These are phyloP conservation scores for Zasmidium angulare DNA, from an alignment of 2,329 filamentous ascomycete genomes.

Conservation along the genomic window DNA sequence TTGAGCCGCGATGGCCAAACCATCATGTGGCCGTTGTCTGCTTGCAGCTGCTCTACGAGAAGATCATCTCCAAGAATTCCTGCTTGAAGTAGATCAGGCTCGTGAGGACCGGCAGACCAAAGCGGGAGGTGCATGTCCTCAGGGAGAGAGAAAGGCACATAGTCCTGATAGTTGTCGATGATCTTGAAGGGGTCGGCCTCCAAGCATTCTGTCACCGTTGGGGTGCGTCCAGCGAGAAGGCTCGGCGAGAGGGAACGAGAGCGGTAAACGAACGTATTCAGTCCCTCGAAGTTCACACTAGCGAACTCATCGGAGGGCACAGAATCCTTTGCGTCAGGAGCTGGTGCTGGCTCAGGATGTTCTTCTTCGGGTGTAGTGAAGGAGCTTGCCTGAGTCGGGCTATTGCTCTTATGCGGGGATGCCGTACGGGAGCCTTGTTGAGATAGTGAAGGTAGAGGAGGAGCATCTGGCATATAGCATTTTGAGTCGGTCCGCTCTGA, in stretches of 20 bases:
- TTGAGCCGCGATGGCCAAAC: conserved; percentile 20
- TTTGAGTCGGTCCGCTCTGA: not conserved
- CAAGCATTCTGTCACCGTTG: conserved; percentile 33
- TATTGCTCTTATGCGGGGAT: not conserved
- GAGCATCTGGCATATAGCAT: not conserved
- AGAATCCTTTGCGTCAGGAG: not conserved
- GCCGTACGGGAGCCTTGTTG: not conserved
- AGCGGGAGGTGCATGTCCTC: conserved; percentile 28
- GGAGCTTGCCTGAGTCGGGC: conserved; percentile 2
- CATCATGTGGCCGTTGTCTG: conserved; percentile 15
- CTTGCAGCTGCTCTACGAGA: conserved; percentile 11
- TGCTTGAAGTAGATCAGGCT: conserved; percentile 13
- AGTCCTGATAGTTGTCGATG: conserved; percentile 21
- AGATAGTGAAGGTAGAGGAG: not conserved
- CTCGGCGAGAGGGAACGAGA: conserved; percentile 20
- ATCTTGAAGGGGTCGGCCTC: conserved; percentile 16
- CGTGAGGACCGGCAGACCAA: conserved; percentile 17
- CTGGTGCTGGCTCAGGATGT: conserved; percentile 8
- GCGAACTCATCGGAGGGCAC: conserved; percentile 4
- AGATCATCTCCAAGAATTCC: conserved; percentile 15
- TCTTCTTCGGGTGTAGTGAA: conserved; percentile 4
- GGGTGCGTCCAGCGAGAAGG: conserved; percentile 20
- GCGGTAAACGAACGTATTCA: conserved; percentile 16
- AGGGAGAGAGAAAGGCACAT: conserved; percentile 29
- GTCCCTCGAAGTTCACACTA: conserved; percentile 18